Conservation (phyloP, 306 rosid genomes). For the Carpinus viminea region DNA sequence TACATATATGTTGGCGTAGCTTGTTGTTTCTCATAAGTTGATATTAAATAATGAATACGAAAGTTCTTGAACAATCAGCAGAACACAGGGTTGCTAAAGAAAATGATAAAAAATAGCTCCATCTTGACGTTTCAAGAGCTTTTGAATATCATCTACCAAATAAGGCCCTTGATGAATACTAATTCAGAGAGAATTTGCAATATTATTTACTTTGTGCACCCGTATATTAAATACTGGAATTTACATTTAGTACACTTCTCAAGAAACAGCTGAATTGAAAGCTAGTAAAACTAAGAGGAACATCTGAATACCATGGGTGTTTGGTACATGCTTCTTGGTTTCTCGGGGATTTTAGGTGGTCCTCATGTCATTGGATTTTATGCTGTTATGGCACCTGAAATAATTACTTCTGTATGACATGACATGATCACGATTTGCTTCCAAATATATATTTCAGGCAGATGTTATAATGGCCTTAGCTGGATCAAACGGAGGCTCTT, state of each 20-base stretch:
- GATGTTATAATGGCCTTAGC: slow-evolving; percentile 97
- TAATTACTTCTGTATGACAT: slow-evolving; percentile 7
- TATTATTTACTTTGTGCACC: background rate
- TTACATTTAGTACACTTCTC: background rate
- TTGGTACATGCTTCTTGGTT: slow-evolving; percentile 5
- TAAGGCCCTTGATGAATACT: background rate
- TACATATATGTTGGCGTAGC: slow-evolving; percentile 7
- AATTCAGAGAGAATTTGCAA: background rate
- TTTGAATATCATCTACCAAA: background rate
- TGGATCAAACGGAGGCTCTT: slow-evolving; percentile 96
- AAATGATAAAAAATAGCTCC: background rate
- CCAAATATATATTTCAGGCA: slow-evolving; percentile 58
- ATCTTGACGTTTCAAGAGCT: background rate
- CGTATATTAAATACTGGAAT: background rate
- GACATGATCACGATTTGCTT: slow-evolving; percentile 20
- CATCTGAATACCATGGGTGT: background rate
- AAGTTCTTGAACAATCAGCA: background rate
- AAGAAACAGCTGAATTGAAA: background rate
- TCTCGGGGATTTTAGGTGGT: background rate
- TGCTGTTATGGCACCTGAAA: background rate
- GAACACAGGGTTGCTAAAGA: background rate
- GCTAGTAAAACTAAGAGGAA: slow-evolving; percentile 1
- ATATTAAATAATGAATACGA: background rate
- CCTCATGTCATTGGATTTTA: background rate
- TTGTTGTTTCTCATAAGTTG: slow-evolving; percentile 13